Evolutionary conservation across 2,329 filamentous ascomycete species (phyloP).

Genomic region (Ophiocordyceps camponoti-leonardi): DNA sequence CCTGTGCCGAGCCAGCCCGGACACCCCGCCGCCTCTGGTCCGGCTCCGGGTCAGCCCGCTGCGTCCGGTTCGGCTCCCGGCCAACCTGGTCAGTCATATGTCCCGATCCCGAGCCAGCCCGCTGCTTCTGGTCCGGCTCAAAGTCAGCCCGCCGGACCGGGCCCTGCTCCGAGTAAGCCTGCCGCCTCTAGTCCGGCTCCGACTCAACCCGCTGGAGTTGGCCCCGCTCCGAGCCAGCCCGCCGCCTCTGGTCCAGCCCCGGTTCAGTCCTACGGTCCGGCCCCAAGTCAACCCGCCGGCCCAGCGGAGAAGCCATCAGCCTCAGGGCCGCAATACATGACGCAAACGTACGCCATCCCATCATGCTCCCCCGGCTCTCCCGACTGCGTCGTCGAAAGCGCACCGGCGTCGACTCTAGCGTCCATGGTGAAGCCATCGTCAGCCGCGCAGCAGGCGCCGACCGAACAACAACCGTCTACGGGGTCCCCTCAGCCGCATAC

Average conservation of each 20-base stretch:
- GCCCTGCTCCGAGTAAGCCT: not conserved
- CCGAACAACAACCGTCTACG: not conserved
- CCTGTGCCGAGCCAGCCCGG: not conserved
- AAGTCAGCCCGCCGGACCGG: not conserved
- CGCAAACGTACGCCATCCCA: conserved; percentile 15
- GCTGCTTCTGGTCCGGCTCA: not conserved
- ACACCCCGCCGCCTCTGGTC: too few species aligned
- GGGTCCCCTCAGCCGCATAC: not conserved
- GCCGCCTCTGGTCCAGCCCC: too few species aligned
- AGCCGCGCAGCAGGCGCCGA: not conserved
- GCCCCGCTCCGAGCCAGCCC: too few species aligned
- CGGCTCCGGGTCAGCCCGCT: not conserved
- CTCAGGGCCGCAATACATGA: conserved; percentile 11
- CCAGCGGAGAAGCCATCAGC: not conserved
- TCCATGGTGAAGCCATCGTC: conserved; percentile 3
- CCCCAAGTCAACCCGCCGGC: not conserved
- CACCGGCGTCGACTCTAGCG: conserved; percentile 9
- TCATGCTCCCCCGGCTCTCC: conserved; percentile 12
- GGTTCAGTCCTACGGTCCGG: too few species aligned
- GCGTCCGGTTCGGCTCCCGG: not conserved
- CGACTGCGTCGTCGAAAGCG: conserved; percentile 14
- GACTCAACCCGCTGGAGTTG: too few species aligned
- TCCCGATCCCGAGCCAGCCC: too few species aligned
- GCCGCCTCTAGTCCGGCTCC: not conserved
- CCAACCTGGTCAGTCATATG: too few species aligned